Evolutionary conservation across 2,329 filamentous ascomycete genomes (phyloP), one percentile per base, ranked within the genome.

Genomic region (Pyrenophora teres): DNA sequence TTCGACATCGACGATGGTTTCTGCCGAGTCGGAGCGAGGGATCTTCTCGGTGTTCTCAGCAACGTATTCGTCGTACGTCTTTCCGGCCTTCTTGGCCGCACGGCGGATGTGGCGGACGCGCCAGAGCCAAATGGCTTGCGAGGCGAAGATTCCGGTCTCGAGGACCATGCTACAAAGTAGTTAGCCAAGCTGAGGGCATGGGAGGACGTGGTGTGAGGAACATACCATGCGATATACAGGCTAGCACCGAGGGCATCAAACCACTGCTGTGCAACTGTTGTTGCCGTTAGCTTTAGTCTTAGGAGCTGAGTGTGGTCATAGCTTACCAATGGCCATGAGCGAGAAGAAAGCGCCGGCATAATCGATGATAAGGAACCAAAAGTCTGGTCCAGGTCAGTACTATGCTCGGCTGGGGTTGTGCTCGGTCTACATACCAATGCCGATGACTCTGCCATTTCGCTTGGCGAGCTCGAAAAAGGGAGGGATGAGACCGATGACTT

Each of bases 391-490:
- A 35, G 31, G 37, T 66, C 10, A 64, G 56, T 39, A 18, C 16
- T 6, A 7, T 2, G 25, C 2, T 19, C 5, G 6, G 8, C 7
- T 2, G 2, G 10, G 12, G 19, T n/a, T 35, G 16, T 10, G 2
- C 15, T 19, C n/a, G 15, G n/a, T 27, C n/a, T 10, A 70, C 75
- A 51, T 65, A 78, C 84, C 84, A 47, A 87, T 81, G 0, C 85
- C 85, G 25, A 86, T 76, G 2, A 87, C 84, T 19, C 83, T 77
- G 0, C 85, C 85, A 43, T 78, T 76, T 10, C 84, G 76, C 66
- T 87, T 87, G 74, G 80, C 85, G 1, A 86, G 73, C 64, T 87
- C 85, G 48, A 79, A 79, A 59, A 86, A 87, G 0, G 84, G 83
- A 2, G 83, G 82, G 4, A 88, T 61, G 9, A 87, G 70, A 0